phyloP scores from a whole-genome alignment of 1,284 basidiomycete species.

The Sanghuangporus sanghuang region DNA sequence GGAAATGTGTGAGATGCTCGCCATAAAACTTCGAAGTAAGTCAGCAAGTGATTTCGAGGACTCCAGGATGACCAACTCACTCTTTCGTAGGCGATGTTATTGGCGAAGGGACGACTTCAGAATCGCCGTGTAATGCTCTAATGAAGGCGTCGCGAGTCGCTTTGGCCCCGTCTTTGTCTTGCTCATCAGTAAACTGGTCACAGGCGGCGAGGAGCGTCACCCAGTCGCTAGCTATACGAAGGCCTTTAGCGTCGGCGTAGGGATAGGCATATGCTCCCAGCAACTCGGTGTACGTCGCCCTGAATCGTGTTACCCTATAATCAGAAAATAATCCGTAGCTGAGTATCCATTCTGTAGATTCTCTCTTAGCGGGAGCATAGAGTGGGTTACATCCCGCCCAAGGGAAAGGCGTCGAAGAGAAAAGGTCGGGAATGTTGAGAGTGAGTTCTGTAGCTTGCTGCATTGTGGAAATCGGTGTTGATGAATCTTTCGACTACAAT shows the following conservation, averaged over 20 bases:
- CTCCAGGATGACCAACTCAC: not conserved
- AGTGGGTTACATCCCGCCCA: not conserved
- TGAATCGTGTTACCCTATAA: not conserved
- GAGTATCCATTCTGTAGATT: constrained; percentile 5
- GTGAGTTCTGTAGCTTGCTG: not conserved
- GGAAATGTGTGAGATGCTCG: not conserved
- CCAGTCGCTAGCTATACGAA: not conserved
- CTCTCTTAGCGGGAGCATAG: not conserved
- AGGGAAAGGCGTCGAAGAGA: not conserved
- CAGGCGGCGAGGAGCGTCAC: not conserved
- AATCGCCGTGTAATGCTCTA: not conserved
- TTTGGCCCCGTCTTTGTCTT: not conserved
- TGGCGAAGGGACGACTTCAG: not conserved
- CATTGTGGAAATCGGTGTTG: not conserved
- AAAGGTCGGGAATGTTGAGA: constrained; percentile 7
- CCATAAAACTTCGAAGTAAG: not conserved
- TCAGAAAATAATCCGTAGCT: not conserved
- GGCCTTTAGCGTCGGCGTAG: constrained; percentile 3
- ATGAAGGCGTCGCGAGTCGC: not conserved
- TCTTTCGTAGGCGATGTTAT: constrained; percentile 2
- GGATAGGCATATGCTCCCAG: constrained; percentile 1
- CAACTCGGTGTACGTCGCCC: not conserved
- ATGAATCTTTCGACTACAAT: not conserved
- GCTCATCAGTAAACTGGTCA: constrained; percentile 9
- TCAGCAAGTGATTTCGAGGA: not conserved